Conservation (phyloP, 1,284 basidiomycete genomes). For the Rhizoctonia solani region DNA sequence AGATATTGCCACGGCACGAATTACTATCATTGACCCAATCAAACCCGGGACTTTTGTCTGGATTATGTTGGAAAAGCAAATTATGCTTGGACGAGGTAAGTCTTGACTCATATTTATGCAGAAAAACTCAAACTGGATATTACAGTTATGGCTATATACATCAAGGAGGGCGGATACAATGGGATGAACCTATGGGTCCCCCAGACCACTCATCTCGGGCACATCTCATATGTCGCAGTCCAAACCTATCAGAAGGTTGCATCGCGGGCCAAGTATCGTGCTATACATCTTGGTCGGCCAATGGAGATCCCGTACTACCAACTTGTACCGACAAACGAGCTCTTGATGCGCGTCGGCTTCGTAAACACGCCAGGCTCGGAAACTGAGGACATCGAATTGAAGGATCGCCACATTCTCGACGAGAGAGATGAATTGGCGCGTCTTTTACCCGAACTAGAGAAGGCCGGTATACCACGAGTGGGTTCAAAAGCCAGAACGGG, state of each 20-base stretch:
- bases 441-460: not conserved
- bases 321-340: not conserved
- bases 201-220: not conserved
- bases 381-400: too few species aligned
- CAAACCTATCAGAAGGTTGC: not conserved
- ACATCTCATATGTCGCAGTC: not conserved
- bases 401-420: not conserved
- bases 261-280: not conserved
- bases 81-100: too few species aligned
- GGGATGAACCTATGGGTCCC: not conserved
- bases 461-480: not conserved
- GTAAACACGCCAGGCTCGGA: not conserved
- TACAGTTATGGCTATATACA: not conserved
- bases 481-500: not conserved
- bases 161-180: not conserved
- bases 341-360: not conserved
- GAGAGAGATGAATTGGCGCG: not conserved
- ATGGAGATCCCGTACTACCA: not conserved
- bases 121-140: not conserved
- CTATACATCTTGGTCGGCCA: not conserved
- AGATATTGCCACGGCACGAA: too few species aligned
- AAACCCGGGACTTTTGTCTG: too few species aligned
- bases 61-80: too few species aligned
- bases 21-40: too few species aligned
- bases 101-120: not conserved